Conservation (phyloP, 371 early-diverging fungal genomes). For the Sporodiniella umbellata region DNA sequence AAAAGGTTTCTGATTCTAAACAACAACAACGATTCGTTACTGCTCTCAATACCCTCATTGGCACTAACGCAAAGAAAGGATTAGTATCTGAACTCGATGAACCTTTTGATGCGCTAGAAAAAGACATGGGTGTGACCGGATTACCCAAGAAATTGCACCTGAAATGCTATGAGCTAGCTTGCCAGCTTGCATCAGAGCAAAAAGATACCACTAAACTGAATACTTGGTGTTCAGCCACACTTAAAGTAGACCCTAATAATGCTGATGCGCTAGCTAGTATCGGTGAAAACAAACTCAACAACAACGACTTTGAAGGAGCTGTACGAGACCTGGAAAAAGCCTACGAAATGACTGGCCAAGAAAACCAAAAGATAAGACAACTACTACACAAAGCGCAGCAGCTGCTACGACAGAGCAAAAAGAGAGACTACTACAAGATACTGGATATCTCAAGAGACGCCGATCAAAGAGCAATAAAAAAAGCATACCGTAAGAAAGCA, state of each 20-base stretch:
- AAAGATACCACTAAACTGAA: constrained; percentile 43
- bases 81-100: constrained; percentile 50
- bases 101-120: constrained; percentile 32
- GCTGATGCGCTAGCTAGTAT: constrained; percentile 66
- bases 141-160: constrained; percentile 53
- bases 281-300: constrained; percentile 65
- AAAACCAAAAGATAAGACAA: constrained; percentile 62
- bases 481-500: constrained; percentile 89
- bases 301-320: constrained; percentile 76
- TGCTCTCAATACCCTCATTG: constrained; percentile 63
- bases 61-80: constrained; percentile 40
- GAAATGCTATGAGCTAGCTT: constrained; percentile 60
- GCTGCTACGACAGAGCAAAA: constrained; percentile 66
- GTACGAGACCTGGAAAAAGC: constrained; percentile 69
- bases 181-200: constrained; percentile 53
- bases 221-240: constrained; percentile 59
- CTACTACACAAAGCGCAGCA: constrained; percentile 64
- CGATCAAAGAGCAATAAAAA: constrained; percentile 79
- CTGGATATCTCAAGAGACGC: constrained; percentile 80
- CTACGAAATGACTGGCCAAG: constrained; percentile 58
- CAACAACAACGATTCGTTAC: constrained; percentile 61
- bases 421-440: constrained; percentile 93
- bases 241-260: constrained; percentile 63
- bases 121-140: constrained; percentile 23
- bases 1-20: constrained; percentile 53